Conservation (phyloP, 805 yeast genomes). For the Trichomonascus vanleenenianus region DNA sequence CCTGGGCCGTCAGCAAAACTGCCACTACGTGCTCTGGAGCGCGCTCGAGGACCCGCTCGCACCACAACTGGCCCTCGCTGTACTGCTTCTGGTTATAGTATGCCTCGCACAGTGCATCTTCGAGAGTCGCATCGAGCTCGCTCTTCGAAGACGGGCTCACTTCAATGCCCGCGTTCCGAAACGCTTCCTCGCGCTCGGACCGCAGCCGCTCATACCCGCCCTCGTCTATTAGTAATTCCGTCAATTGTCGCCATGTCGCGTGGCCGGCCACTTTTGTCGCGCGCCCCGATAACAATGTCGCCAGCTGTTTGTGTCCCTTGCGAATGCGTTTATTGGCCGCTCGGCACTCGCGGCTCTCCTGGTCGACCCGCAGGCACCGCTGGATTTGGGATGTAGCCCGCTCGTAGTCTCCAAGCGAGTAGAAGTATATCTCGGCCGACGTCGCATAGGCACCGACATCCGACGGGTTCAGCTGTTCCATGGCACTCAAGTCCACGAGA, state of each 20-base stretch:
- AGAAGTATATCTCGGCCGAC: conserved; percentile 36
- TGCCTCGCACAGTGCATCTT: conserved; percentile 37
- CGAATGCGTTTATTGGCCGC: conserved; percentile 25
- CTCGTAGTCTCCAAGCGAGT: conserved; percentile 45
- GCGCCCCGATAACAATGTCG: conserved; percentile 7
- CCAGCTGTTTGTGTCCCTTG: conserved; percentile 20
- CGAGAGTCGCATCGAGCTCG: conserved; percentile 26
- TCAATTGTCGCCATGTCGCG: conserved; percentile 13
- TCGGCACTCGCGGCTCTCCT: conserved; percentile 60
- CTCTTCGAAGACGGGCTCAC: too few species aligned
- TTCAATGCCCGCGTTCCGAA: not conserved
- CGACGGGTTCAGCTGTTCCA: conserved; percentile 20
- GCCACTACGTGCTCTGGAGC: conserved; percentile 33
- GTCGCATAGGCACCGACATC: conserved; percentile 22
- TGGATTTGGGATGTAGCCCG: conserved; percentile 45
- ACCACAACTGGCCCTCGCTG: conserved; percentile 23
- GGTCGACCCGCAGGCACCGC: conserved; percentile 69
- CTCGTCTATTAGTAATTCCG: conserved; percentile 9
- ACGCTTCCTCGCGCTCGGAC: conserved; percentile 8
- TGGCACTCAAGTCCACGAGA: conserved; percentile 27
- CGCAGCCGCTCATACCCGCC: conserved; percentile 8
- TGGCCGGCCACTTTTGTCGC: conserved; percentile 21
- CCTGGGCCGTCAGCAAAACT: conserved; percentile 15
- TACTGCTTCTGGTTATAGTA: conserved; percentile 26
- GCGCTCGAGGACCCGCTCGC: conserved; percentile 21